Base-by-base conservation (phyloP, 495 filamentous ascomycete species). In the Tirmania nivea region DNA sequence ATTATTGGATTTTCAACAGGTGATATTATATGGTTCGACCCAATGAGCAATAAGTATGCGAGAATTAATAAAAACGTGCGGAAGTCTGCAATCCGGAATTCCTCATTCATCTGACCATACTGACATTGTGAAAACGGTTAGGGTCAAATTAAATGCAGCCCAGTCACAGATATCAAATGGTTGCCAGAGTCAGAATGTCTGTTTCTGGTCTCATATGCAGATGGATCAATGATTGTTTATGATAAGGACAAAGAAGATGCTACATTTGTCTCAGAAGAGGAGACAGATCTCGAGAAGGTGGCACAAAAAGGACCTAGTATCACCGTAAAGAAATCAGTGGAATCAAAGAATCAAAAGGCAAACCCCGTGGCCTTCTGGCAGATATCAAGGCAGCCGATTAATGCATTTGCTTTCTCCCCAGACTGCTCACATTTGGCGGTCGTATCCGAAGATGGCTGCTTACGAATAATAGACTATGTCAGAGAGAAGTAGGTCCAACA, bases 211-310 rank as follows among this genome's bases (percentile, higher is more conserved):
- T 81, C 87, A 2, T 88, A 97, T 68, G 83, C 84, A 70, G 89
- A 96, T 63, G 90, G 90, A 9, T 78, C 83, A n/a, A 66, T 97
- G 50, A 77, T 97, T 8, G 88, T 95, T 3, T 97, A 96, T 60
- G 92, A 97, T 66, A 96, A 96, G 69, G 92, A 96, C 64, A 95
- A 94, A 64, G 90, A 97, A 59, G 90, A 97, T 67, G 84, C 83
- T 2, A 62, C 73, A n/a, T 83, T 84, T 65, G 67, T 73, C 6
- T 69, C 78, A 2, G 81, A 84, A 62, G 25, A 31, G 25, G 25
- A 31, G 25, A 54, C 65, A n/a, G 62, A 69, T 31, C 56, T 53
- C 11, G 54, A 51, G 45, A 53, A 42, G 14, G 48, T 47, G 45
- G 39, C 45, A 31, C 53, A 62, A 52, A 54, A 62, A 9, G 16